Evolutionary conservation across 176 grass and related monocot genomes (phyloP), one percentile per base, ranked within the genome.

Genomic region (Oryza officinalis): DNA sequence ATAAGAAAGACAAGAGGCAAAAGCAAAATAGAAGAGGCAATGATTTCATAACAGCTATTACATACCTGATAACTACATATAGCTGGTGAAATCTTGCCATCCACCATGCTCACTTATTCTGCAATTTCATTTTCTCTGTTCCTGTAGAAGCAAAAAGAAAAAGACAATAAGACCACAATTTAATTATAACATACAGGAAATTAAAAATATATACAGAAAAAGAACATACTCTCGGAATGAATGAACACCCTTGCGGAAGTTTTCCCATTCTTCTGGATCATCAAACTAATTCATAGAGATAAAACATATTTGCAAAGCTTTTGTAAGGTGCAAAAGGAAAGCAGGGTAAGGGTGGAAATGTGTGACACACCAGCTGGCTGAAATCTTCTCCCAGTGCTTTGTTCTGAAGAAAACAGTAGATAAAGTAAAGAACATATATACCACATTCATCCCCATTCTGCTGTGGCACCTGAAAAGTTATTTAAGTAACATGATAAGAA

Each of bases 391-490:
- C 90, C 43, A 90, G 65, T 27, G 72, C 76, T 82, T 72, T 22
- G 46, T 78, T 86, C 59, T 71, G 65, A 81, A 97, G 63, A 91
- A 94, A 94, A 83, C 61, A 88, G 41, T 84, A 35, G 60, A 97
- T 87, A 67, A 97, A 97, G 72, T 94, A 97, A 67, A 97, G 84
- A 83, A 91, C 90, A 97, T 85, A 97, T 80, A 87, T 83, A 43
- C 94, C 94, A 83, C 94, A 97, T 74, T 97, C 94, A 26, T 92
- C 90, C 5, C 92, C 92, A 92, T 77, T 92, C 82, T 94, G 92
- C 65, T 94, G 92, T 32, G 95, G 95, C 22, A 97, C 94, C 94
- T 97, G 80, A 75, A 89, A 83, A 41, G 50, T 83, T 50, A 17
- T 76, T 40, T 15, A 75, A 31, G 43, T 57, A 61, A 7, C 27